Percentiles rank a stretch among this genome's conserved stretches.
Evolutionary conservation across 345 rosid genomes (phyloP).

Genomic region (Salix exigua): DNA sequence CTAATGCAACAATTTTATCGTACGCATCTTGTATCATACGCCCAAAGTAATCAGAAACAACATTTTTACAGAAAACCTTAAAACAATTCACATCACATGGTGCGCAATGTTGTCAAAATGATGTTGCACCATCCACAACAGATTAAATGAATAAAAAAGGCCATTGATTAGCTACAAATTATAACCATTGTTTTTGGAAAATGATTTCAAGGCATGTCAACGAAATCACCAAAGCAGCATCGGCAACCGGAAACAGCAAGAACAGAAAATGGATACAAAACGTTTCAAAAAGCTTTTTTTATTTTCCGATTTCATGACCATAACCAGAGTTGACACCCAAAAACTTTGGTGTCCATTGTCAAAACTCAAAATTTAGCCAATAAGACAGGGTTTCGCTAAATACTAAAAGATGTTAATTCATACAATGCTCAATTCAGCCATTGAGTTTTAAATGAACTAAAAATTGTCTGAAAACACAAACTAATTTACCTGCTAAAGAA

Average conservation of each 20-base stretch:
- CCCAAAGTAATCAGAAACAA: not conserved
- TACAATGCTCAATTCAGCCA: no score
- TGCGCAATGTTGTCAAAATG: not conserved
- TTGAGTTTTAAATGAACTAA: not conserved
- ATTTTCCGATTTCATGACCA: not conserved
- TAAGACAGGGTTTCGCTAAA: not conserved
- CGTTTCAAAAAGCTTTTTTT: no score
- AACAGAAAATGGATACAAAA: no score
- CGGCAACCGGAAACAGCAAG: not conserved
- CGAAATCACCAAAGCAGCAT: not conserved
- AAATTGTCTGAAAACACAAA: not conserved
- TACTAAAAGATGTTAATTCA: not conserved
- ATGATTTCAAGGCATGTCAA: not conserved
- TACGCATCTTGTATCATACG: not conserved
- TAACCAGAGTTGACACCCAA: not conserved
- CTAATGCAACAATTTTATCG: not conserved
- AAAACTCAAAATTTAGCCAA: not conserved
- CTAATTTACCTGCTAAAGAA: constrained; percentile 54
- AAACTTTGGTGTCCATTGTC: not conserved
- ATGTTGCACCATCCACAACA: not conserved
- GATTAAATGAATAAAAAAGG: not conserved
- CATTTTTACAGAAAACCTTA: not conserved
- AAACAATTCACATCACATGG: not conserved
- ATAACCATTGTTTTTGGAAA: not conserved
- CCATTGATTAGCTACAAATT: not conserved